phyloP scores from a whole-genome alignment of 73 alveolate genomes.

The Stentor roeselii region DNA sequence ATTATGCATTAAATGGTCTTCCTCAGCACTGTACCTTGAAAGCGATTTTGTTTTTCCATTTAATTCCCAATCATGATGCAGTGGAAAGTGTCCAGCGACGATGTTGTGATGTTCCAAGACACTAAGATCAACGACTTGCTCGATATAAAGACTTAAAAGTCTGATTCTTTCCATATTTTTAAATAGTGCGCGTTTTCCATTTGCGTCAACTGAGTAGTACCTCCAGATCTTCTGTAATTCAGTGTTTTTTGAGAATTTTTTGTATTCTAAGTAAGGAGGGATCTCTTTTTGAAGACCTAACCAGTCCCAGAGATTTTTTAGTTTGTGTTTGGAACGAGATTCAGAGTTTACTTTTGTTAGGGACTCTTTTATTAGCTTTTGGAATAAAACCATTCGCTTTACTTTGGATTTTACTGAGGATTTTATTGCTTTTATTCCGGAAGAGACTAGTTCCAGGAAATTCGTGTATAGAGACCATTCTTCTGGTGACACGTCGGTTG shows the following conservation, averaged over 20 bases:
- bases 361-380: background rate
- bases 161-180: background rate
- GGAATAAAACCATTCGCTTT: background rate
- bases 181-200: constrained; percentile 5
- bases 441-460: background rate
- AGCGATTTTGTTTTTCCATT: constrained; percentile 11
- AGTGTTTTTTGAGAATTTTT: constrained; percentile 1
- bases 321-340: background rate
- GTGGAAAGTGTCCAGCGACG: background rate
- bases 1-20: too few relatives aligned
- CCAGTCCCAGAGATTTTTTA: background rate
- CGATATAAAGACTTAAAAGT: background rate
- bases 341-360: background rate
- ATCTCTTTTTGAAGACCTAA: background rate
- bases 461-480: background rate
- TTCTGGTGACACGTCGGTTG: constrained; percentile 9
- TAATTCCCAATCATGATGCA: background rate
- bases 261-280: background rate
- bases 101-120: background rate
- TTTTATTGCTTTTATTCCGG: background rate
- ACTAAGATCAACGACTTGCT: background rate
- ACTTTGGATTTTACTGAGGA: background rate
- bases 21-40: background rate
- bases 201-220: background rate
- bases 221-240: background rate